These are phyloP conservation scores for Cinnamomum chago DNA, from an alignment of 164 flowering plant genomes.

Conservation along the genomic window DNA sequence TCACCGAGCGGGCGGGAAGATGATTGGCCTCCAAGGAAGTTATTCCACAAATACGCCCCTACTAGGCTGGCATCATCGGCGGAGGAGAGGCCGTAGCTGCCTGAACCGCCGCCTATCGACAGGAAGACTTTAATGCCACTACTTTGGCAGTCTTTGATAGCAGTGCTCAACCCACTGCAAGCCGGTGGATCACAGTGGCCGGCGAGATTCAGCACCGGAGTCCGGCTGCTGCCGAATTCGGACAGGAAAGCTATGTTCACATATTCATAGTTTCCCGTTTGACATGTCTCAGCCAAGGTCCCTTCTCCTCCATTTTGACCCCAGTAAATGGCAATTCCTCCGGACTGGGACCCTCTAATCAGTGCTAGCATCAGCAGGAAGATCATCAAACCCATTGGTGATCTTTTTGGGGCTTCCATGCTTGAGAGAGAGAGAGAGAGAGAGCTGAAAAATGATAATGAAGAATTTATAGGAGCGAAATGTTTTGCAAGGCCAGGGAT, in stretches of 20 bases:
- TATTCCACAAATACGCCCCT: constrained; percentile 7
- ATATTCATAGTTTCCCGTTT: constrained; percentile 14
- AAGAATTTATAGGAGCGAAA: background rate
- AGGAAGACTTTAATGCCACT: constrained; percentile 2
- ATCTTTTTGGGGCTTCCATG: background rate
- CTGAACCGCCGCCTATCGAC: constrained; percentile 1
- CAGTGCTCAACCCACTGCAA: constrained; percentile 24
- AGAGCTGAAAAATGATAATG: too few relatives aligned
- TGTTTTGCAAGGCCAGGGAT: background rate
- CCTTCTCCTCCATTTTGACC: constrained; percentile 18
- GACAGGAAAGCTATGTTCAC: constrained; percentile 22
- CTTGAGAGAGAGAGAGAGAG: background rate
- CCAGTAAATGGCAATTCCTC: constrained; percentile 16
- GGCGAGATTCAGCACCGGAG: constrained; percentile 24
- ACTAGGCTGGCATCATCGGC: constrained; percentile 1
- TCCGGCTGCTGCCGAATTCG: constrained; percentile 12
- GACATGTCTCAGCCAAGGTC: constrained; percentile 14
- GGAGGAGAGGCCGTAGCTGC: constrained; percentile 8
- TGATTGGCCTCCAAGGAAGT: constrained; percentile 9
- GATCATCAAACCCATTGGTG: background rate
- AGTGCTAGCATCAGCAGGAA: background rate
- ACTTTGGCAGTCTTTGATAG: constrained; percentile 14
- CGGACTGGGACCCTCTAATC: background rate
- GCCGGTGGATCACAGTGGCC: constrained; percentile 38
- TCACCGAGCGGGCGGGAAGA: constrained; percentile 7